Conservation (phyloP, 2,329 filamentous ascomycete species). For the Aspergillus niger region DNA sequence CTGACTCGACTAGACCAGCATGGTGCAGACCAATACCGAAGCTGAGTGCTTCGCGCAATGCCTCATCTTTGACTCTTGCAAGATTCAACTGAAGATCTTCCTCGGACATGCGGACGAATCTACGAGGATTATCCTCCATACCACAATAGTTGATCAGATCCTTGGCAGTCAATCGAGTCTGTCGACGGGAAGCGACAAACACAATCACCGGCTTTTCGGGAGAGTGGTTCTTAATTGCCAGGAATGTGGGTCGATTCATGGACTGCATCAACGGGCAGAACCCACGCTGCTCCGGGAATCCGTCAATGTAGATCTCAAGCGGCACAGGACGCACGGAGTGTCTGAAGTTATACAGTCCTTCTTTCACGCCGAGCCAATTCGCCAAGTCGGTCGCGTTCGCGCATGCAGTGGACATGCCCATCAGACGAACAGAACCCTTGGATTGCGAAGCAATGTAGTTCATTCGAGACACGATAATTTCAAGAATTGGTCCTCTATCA, state of each 20-base stretch:
- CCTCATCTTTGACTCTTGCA: conserved; percentile 87
- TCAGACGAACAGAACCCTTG: conserved; percentile 80
- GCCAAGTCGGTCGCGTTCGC: conserved; percentile 92
- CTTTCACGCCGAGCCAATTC: conserved; percentile 96
- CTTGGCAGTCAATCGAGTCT: conserved; percentile 91
- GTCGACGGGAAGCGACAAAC: conserved; percentile 91
- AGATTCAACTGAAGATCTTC: conserved; percentile 89
- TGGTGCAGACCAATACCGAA: conserved; percentile 98
- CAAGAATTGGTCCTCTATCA: conserved; percentile 93
- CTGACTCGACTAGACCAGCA: conserved; percentile 91
- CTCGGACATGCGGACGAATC: conserved; percentile 92
- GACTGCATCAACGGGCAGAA: conserved; percentile 99
- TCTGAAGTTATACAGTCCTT: conserved; percentile 93
- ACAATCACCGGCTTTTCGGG: conserved; percentile 97
- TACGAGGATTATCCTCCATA: conserved; percentile 95
- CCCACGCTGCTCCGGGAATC: conserved; percentile 89
- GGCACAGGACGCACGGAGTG: conserved; percentile 97
- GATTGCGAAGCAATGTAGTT: conserved; percentile 97
- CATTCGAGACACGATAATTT: conserved; percentile 93
- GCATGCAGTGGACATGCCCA: conserved; percentile 99
- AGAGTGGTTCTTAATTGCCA: conserved; percentile 95
- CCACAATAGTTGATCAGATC: conserved; percentile 97
- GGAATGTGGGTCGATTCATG: conserved; percentile 96
- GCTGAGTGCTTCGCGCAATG: conserved; percentile 87
- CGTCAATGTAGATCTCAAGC: conserved; percentile 94